Evolutionary conservation across 2,329 filamentous ascomycete genomes (phyloP).

Genomic region (Sclerotinia sclerotiorum): DNA sequence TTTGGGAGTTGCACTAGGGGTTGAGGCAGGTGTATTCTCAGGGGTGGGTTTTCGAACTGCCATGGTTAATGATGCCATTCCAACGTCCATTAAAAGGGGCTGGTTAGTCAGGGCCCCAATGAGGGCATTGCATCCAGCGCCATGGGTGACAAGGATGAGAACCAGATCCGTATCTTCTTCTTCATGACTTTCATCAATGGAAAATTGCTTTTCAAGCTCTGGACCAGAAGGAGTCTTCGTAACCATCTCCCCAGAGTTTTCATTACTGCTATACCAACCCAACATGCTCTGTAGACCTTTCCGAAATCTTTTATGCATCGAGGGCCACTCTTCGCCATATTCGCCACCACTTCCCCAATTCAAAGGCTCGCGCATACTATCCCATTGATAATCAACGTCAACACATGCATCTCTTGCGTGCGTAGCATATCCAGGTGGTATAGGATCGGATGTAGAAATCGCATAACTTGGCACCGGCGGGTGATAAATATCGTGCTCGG

Average conservation of each 20-base stretch:
- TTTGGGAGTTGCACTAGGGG: slow-evolving; percentile 38
- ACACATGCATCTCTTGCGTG: slow-evolving; percentile 87
- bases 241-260: slow-evolving; percentile 53
- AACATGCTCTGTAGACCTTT: slow-evolving; percentile 76
- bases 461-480: slow-evolving; percentile 81
- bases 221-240: slow-evolving; percentile 47
- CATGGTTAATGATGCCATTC: slow-evolving; percentile 88
- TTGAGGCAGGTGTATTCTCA: slow-evolving; percentile 29
- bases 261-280: slow-evolving; percentile 72
- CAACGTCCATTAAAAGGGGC: slow-evolving; percentile 86
- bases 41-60: slow-evolving; percentile 59
- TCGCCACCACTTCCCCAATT: slow-evolving; percentile 86
- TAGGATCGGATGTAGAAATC: slow-evolving; percentile 74
- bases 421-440: slow-evolving; percentile 83
- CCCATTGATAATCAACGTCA: slow-evolving; percentile 92
- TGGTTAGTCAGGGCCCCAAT: slow-evolving; percentile 90
- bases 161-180: slow-evolving; percentile 72
- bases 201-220: slow-evolving; percentile 35
- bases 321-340: slow-evolving; percentile 91
- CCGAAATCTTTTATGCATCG: slow-evolving; percentile 90
- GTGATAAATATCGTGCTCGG: slow-evolving; percentile 56
- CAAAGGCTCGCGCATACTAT: slow-evolving; percentile 77
- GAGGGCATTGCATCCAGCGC: slow-evolving; percentile 92
- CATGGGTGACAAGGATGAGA: slow-evolving; percentile 86
- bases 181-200: slow-evolving; percentile 46